Evolutionary conservation across 306 rosid genomes (phyloP).

Genomic region (Lablab purpureus): DNA sequence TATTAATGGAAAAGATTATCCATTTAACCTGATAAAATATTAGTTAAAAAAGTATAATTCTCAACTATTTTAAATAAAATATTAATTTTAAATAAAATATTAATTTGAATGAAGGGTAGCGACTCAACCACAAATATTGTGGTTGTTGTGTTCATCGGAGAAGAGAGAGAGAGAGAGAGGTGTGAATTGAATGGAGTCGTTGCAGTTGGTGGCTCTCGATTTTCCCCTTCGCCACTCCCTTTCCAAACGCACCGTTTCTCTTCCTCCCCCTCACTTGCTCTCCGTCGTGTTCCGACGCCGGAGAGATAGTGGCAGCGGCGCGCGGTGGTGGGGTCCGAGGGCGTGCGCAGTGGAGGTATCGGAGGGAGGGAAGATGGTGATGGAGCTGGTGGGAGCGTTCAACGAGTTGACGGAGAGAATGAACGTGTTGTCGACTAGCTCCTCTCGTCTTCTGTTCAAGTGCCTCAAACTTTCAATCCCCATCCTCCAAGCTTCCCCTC

Average conservation of each 20-base stretch:
- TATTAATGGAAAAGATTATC: no score
- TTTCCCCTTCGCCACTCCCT: conserved; percentile 10
- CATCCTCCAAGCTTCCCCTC: conserved; percentile 64
- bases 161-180: not conserved
- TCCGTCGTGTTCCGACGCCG: conserved; percentile 27
- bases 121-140: no score
- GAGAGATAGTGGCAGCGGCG: not conserved
- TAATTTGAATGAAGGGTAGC: no score
- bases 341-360: conserved; percentile 35
- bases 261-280: not conserved
- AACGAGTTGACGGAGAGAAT: conserved; percentile 78
- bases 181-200: conserved; percentile 39
- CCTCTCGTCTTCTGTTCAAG: conserved; percentile 75
- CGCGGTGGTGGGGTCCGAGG: conserved; percentile 1
- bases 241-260: not conserved
- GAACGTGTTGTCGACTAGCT: conserved; percentile 62
- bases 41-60: no score
- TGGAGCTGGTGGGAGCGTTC: conserved; percentile 92
- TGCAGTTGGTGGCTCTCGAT: conserved; percentile 34
- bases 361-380: conserved; percentile 83
- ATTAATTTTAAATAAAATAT: no score
- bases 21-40: no score
- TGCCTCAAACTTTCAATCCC: conserved; percentile 87
- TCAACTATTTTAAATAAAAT: no score
- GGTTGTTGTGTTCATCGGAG: not conserved